Evolutionary conservation across 192 early-diverging fungal species (phyloP).

Genomic region (Pilaira anomala): DNA sequence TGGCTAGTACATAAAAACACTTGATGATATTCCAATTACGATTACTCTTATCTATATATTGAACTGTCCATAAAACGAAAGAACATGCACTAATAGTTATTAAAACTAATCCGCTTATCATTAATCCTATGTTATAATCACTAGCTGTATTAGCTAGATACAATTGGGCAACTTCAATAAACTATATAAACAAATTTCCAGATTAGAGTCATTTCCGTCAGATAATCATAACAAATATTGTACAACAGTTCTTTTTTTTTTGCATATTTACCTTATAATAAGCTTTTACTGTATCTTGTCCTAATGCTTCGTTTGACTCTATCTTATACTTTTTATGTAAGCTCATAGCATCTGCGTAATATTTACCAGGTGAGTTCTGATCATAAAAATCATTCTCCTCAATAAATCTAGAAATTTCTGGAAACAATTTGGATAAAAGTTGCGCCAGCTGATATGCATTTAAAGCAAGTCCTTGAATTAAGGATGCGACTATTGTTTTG

Average conservation of each 20-base stretch:
- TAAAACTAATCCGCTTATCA: constrained; percentile 22
- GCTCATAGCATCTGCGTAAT: constrained; percentile 2
- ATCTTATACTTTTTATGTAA: constrained; percentile 10
- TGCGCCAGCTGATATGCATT: constrained; percentile 60
- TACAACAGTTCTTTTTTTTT: neutral
- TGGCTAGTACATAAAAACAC: constrained; percentile 20
- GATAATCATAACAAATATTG: neutral
- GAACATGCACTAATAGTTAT: neutral
- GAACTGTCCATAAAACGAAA: neutral
- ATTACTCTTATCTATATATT: neutral
- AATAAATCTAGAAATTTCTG: constrained; percentile 1
- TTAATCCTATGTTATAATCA: constrained; percentile 28
- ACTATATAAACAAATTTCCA: constrained; percentile 17
- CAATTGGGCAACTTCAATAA: constrained; percentile 23
- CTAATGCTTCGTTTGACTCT: constrained; percentile 4
- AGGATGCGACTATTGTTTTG: constrained; percentile 35
- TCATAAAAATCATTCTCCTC: neutral
- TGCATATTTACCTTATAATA: constrained; percentile 16
- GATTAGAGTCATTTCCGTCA: neutral
- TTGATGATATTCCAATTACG: neutral
- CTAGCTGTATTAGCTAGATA: constrained; percentile 25
- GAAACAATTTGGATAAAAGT: constrained; percentile 24
- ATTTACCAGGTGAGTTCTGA: neutral
- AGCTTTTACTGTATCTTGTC: constrained; percentile 5
- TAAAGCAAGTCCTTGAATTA: constrained; percentile 41